phyloP scores from a whole-genome alignment of 441 rosid species.

The Geranium incanum region DNA sequence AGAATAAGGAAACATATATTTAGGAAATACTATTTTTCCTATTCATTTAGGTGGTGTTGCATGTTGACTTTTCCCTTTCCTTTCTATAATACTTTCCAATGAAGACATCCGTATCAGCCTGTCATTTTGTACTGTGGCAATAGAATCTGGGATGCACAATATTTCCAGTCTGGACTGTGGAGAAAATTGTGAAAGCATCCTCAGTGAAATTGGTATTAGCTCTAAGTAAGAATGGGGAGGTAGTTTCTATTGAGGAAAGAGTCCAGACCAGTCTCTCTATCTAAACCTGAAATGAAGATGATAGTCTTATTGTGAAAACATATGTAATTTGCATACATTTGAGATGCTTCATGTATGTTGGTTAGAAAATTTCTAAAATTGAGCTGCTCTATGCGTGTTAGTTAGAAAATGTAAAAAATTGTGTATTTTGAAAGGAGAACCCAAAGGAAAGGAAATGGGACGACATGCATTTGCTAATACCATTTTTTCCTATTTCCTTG shows the following conservation, averaged over 20 bases:
- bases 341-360: not conserved
- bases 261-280: not conserved
- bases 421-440: not conserved
- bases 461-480: not conserved
- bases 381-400: not conserved
- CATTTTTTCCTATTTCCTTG: not conserved
- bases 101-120: not conserved
- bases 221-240: not conserved
- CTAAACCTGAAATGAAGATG: not conserved
- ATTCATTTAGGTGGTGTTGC: too few species aligned
- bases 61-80: too few species aligned
- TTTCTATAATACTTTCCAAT: too few species aligned
- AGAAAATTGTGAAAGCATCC: not conserved
- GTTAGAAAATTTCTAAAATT: not conserved
- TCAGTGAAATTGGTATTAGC: not conserved
- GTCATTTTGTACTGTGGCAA: not conserved
- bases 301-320: not conserved
- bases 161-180: not conserved
- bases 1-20: too few species aligned
- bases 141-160: not conserved
- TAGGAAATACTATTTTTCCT: too few species aligned
- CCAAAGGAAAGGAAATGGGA: not conserved
- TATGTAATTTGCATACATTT: too few species aligned
- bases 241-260: not conserved
- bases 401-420: not conserved